Evolutionary conservation across 2,329 filamentous ascomycete species (phyloP), one percentile per base, ranked within the genome.

Genomic region (Eurotiales sp.): DNA sequence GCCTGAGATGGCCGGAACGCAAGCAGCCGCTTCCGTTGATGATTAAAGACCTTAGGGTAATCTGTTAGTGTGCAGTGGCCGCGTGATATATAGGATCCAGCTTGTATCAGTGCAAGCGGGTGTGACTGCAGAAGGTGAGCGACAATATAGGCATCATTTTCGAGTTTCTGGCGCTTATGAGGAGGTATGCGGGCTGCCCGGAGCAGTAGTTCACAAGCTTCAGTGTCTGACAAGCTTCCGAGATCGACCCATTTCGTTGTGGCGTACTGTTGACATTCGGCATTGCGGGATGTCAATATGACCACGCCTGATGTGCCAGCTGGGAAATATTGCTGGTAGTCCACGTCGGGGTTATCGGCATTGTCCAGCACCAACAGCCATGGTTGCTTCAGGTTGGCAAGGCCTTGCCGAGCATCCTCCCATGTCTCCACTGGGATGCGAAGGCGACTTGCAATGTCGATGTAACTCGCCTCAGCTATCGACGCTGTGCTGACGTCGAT

Each of bases 351-450:
- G 32, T 48, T 11, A 15, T 48, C 46, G 6, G 46, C 46, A 30
- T 48, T 41, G n/a, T 41, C 46, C 15, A 48, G 29, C 1, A 48
- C 17, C n/a, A 48, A 22, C 2, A 48, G n/a, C 46, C 46, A 48
- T 10, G 23, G 15, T 8, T 48, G 15, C 6, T 41, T 40, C 12
- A 6, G 6, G 36, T 48, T 41, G 2, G 46, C 22, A 40, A 48
- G 36, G 2, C 8, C 21, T 15, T 48, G 36, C 1, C 23, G 11
- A 27, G 17, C 46, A 4, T 41, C 12, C n/a, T 40, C 14, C n/a
- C 21, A 40, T 21, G 21, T 32, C 14, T 23, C 6, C 22, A 15
- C 15, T 19, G 22, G n/a, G 2, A 22, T 29, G 1, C n/a, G 15
- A 21, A 48, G 22, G 15, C 11, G 12, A 19, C 6, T 41, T 8